Evolutionary conservation across 1,284 basidiomycete genomes (phyloP).

Genomic region (Mycosarcoma mackinlayi): DNA sequence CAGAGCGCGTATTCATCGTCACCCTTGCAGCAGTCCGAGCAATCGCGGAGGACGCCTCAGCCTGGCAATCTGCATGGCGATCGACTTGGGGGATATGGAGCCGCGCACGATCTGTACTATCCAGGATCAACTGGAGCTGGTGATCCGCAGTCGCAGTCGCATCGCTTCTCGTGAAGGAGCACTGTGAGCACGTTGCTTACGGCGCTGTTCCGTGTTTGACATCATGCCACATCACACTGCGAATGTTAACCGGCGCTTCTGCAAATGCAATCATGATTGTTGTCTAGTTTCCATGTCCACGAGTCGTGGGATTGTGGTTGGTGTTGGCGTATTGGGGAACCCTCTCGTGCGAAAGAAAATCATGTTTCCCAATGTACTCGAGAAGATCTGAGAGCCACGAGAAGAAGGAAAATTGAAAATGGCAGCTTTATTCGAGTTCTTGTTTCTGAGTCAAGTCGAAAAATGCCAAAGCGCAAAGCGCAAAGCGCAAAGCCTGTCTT

Average conservation of each 20-base stretch:
- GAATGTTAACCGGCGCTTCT: too few species aligned
- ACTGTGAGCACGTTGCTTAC: not conserved
- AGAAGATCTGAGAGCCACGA: constrained; percentile 24
- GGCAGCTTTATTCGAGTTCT: constrained; percentile 1
- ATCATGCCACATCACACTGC: not conserved
- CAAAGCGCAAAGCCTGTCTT: too few species aligned
- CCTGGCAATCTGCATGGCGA: constrained; percentile 20
- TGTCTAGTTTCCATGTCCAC: too few species aligned
- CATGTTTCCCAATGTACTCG: not conserved
- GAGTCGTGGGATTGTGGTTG: too few species aligned
- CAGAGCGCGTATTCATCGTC: constrained; percentile 4
- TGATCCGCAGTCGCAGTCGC: constrained; percentile 1
- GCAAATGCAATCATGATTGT: not conserved
- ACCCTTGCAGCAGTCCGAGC: constrained; percentile 8
- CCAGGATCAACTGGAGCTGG: constrained; percentile 14
- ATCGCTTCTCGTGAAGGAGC: constrained; percentile 11
- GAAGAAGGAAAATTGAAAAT: constrained; percentile 8
- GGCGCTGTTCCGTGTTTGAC: too few species aligned
- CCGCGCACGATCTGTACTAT: constrained; percentile 23
- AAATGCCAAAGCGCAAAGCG: constrained; percentile 5
- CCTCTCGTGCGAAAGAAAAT: constrained; percentile 15
- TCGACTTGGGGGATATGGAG: constrained; percentile 4
- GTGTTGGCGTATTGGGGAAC: not conserved
- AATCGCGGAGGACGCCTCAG: constrained; percentile 24
- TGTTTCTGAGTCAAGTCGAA: not conserved